Evolutionary conservation across 1,284 basidiomycete genomes (phyloP).

Genomic region (Gomphus bonarii): DNA sequence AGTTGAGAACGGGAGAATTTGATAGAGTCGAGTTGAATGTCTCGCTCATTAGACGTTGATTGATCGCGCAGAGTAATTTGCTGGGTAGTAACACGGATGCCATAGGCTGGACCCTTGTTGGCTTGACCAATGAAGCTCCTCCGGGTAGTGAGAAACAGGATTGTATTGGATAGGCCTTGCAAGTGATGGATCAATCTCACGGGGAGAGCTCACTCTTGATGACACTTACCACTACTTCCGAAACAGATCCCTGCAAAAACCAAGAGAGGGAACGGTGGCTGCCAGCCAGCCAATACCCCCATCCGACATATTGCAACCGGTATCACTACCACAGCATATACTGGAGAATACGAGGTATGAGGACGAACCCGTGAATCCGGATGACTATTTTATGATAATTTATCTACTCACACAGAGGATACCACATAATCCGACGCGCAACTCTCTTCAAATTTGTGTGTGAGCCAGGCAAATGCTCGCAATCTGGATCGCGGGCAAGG

Average conservation of each 20-base stretch:
- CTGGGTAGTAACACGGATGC: neutral
- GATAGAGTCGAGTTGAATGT: neutral
- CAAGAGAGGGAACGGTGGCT: neutral
- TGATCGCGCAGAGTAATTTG: neutral
- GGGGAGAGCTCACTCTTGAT: no score
- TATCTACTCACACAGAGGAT: slow-evolving; percentile 1
- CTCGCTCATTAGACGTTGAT: neutral
- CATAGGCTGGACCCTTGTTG: neutral
- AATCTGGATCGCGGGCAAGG: neutral
- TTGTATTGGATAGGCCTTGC: neutral
- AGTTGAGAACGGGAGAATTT: neutral
- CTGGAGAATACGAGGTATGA: neutral
- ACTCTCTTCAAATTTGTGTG: neutral
- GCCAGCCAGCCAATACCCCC: neutral
- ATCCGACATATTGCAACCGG: slow-evolving; percentile 3
- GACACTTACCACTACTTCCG: neutral
- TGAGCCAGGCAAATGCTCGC: neutral
- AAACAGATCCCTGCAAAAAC: slow-evolving; percentile 1
- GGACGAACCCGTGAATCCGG: neutral
- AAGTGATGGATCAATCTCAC: neutral
- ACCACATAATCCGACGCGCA: slow-evolving; percentile 6
- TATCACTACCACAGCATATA: slow-evolving; percentile 4
- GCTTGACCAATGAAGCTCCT: neutral
- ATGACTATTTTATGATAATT: neutral
- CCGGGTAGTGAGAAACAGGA: neutral